Percentiles rank a stretch among this genome's conserved stretches.
phyloP scores from a whole-genome alignment of 2,329 filamentous ascomycete species.

The Pseudocercospora fuligena region DNA sequence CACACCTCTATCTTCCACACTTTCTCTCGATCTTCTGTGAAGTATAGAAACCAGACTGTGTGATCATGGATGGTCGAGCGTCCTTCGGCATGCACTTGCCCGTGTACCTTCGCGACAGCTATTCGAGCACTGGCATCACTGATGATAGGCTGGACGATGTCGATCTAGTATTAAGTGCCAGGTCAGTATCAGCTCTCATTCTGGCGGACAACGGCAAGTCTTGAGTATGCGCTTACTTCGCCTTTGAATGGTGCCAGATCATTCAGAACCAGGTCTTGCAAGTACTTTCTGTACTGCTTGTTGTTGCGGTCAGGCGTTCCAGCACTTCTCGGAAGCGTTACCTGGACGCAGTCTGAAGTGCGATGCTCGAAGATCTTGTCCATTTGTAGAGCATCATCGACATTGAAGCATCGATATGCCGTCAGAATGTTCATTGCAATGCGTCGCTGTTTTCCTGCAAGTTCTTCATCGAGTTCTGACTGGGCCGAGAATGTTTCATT shows the following conservation, averaged over 20 bases:
- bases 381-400: constrained; percentile 9
- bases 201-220: not conserved
- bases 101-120: constrained; percentile 11
- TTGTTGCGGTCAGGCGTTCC: constrained; percentile 12
- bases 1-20: constrained; percentile 12
- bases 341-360: constrained; percentile 14
- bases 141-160: constrained; percentile 11
- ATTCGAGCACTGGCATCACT: not conserved
- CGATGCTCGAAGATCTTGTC: constrained; percentile 14
- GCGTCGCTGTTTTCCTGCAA: constrained; percentile 1
- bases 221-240: not conserved
- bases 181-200: not conserved
- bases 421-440: not conserved
- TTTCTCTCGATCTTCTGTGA: constrained; percentile 9
- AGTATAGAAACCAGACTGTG: constrained; percentile 13
- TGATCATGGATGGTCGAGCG: not conserved
- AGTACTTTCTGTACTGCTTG: constrained; percentile 12
- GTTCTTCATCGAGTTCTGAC: not conserved
- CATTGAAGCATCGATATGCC: constrained; percentile 8
- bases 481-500: not conserved
- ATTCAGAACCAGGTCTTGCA: constrained; percentile 7
- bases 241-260: constrained; percentile 15
- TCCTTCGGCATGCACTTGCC: not conserved
- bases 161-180: not conserved
- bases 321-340: constrained; percentile 7